Evolutionary conservation across 306 rosid genomes (phyloP), one percentile per base, ranked within the genome.

Genomic region (Malus orientalis): DNA sequence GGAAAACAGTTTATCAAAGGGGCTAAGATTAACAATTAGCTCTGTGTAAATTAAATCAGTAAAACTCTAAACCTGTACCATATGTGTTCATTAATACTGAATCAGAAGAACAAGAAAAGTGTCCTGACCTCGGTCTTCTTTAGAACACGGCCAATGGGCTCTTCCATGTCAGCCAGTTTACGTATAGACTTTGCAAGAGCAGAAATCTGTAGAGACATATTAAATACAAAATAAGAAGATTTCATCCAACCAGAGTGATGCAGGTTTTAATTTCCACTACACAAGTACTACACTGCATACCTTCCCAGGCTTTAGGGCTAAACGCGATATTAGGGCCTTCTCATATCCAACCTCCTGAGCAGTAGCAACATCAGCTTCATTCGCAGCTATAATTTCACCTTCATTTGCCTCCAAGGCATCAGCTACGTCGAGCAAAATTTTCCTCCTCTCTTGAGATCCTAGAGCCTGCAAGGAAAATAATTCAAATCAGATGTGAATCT

Each of bases 131-230:
- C 97, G 20, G 85, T 90, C 88, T 87, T 90, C 88, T 77, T 85
- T 49, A 89, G 83, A 78, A 90, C 80, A 65, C 78, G 89, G 76
- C 95, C 96, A 74, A 94, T 53, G 71, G 98, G 96, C 75, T 94
- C 98, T 59, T 89, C 87, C 97, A 92, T 90, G 76, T 90, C 85
- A 4, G 97, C 97, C 74, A 94, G 85, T 75, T 81, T 86, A 47
- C 96, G 96, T 59, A 94, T 53, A 23, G 98, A 88, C 73, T 74
- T 88, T 57, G 87, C 97, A 70, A 91, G 97, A 66, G 86, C 53
- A 38, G 82, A 59, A 70, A 92, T 88, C 98, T 94, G 88, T 29
- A 73, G 69, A 78, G 8, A 20, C 53, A 40, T 22, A 61, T 61
- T 11, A 19, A 14, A 73, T 49, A 27, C 45, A 70, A 67, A 60